phyloP scores from a whole-genome alignment of 169 alveolate genomes.

The Plasmodium falciparum region DNA sequence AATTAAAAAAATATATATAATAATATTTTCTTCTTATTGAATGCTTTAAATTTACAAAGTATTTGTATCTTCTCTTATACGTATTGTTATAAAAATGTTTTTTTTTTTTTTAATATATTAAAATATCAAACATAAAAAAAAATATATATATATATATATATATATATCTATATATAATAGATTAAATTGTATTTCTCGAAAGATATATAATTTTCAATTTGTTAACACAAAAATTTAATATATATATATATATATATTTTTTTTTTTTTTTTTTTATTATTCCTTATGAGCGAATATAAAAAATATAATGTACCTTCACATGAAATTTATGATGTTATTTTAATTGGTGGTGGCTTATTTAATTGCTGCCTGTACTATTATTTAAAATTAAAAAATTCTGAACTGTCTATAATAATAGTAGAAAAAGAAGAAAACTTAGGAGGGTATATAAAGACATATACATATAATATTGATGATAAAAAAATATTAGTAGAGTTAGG shows the following conservation, averaged over 20 bases:
- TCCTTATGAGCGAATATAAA: not conserved
- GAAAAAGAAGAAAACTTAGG: conserved; percentile 50
- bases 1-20: too few species aligned
- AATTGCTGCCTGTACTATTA: conserved; percentile 44
- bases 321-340: conserved; percentile 24
- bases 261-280: too few species aligned
- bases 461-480: conserved; percentile 1
- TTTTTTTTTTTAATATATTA: too few species aligned
- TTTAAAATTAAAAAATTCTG: conserved; percentile 13
- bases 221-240: too few species aligned
- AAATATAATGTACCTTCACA: not conserved
- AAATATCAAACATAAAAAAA: too few species aligned
- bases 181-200: too few species aligned
- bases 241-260: too few species aligned
- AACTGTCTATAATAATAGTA: conserved; percentile 6
- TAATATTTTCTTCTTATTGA: too few species aligned
- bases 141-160: not conserved
- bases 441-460: conserved; percentile 41
- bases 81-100: too few species aligned
- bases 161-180: not conserved
- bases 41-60: too few species aligned
- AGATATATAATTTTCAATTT: too few species aligned
- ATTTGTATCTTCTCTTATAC: too few species aligned
- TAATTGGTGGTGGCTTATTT: conserved; percentile 52
- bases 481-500: conserved; percentile 30